phyloP scores from a whole-genome alignment of 345 rosid species.

The Corymbia maculata region DNA sequence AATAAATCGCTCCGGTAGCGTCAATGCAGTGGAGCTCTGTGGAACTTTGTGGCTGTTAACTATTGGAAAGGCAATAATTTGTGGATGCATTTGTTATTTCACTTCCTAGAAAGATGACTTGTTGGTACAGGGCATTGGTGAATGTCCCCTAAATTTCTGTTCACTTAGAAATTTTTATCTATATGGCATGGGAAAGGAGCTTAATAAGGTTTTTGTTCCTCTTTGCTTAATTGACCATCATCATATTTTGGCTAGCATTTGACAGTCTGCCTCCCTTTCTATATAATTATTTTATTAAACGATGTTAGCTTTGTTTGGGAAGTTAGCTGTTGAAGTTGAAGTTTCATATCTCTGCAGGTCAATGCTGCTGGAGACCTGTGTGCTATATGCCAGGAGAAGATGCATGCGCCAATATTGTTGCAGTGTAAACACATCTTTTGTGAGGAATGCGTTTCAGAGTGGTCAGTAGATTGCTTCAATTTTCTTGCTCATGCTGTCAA shows the following conservation, averaged over 20 bases:
- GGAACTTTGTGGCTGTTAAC: not conserved
- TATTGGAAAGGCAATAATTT: not conserved
- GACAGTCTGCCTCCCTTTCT: not conserved
- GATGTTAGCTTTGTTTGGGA: not conserved
- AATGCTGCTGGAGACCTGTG: conserved; percentile 53
- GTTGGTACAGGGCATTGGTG: not conserved
- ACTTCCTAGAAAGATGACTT: not conserved
- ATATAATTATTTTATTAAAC: not conserved
- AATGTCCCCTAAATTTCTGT: not conserved
- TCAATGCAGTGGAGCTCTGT: not conserved
- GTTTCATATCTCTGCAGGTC: conserved; percentile 16
- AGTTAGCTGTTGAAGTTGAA: not conserved
- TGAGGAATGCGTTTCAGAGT: conserved; percentile 62
- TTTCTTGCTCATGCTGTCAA: not conserved
- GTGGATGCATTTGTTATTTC: not conserved
- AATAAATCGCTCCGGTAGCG: not conserved
- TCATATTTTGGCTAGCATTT: not conserved
- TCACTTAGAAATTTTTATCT: not conserved
- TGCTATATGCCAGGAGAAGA: conserved; percentile 78
- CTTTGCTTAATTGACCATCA: not conserved
- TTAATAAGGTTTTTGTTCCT: not conserved
- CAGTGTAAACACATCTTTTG: conserved; percentile 60
- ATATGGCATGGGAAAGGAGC: not conserved
- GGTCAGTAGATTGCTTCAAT: conserved; percentile 15
- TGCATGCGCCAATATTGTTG: conserved; percentile 43